Evolutionary conservation across 2,329 filamentous ascomycete genomes (phyloP), one percentile per base, ranked within the genome.

Genomic region (Pseudomassariella vexata): DNA sequence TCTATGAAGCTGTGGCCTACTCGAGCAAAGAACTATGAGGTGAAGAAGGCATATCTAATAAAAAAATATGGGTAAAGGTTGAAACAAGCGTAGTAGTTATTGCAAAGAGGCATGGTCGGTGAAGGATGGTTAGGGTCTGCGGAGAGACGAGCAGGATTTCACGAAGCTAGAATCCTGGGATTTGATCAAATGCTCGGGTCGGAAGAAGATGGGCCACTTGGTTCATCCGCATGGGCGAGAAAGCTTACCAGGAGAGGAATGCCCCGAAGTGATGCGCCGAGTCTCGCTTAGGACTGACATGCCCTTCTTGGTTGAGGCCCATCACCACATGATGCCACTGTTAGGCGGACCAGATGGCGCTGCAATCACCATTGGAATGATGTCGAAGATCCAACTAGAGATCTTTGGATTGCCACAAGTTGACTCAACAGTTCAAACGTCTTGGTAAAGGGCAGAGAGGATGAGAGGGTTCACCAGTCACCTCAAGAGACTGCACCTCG

Each of bases 341-440:
- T 29, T 10, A 21, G 12, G 27, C 15, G 26, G 23, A 21, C 22
- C 12, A 16, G 28, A 28, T 30, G 5, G 18, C 19, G 27, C 11
- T 24, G 24, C 30, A 16, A 12, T 20, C 19, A 20, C 33, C 33
- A 28, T 33, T 44, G 45, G 45, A 47, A 49, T 46, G 47, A 26
- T 6, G 20, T 9, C 5, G 34, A 31, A 35, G 33, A 41, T 36
- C 35, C 16, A 28, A 19, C 24, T 31, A 25, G 30, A 7, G 12
- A 18, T 12, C 21, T 14, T 3, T 12, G 16, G n/a, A n/a, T n/a
- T n/a, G n/a, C n/a, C n/a, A n/a, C n/a, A n/a, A n/a, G n/a, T n/a
- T n/a, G n/a, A n/a, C n/a, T n/a, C n/a, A n/a, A n/a, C n/a, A n/a
- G n/a, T n/a, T n/a, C n/a, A n/a, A n/a, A n/a, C n/a, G n/a, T n/a